Evolutionary conservation across 345 rosid species (phyloP).

Genomic region (Bruguiera sexangula): DNA sequence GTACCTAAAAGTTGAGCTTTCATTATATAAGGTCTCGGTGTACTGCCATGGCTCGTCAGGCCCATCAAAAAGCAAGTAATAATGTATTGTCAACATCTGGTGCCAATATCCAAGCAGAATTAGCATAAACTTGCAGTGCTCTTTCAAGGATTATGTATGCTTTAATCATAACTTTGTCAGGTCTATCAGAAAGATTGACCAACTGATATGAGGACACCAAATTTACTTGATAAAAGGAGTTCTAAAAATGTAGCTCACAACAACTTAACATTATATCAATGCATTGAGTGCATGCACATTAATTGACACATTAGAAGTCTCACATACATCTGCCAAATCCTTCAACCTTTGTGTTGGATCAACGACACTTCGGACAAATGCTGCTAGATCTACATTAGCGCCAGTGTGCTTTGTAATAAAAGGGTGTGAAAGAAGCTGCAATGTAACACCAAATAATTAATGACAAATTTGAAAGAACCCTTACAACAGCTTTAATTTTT

Average conservation of each 20-base stretch:
- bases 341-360: constrained; percentile 83
- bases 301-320: neutral
- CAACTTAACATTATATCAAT: neutral
- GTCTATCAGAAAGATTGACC: neutral
- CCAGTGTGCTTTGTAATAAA: constrained; percentile 69
- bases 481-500: neutral
- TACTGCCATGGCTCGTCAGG: constrained; percentile 80
- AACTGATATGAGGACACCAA: neutral
- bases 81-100: constrained; percentile 94
- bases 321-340: constrained; percentile 83
- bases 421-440: constrained; percentile 86
- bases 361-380: constrained; percentile 72
- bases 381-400: constrained; percentile 58
- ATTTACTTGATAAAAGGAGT: neutral
- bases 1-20: constrained; percentile 72
- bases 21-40: constrained; percentile 58
- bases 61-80: constrained; percentile 88
- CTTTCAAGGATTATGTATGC: neutral
- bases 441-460: constrained; percentile 21
- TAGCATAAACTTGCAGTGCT: neutral
- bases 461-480: neutral
- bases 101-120: constrained; percentile 8
- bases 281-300: neutral
- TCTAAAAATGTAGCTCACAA: neutral
- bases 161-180: neutral